These are phyloP conservation scores for Rutstroemia sydowiana DNA, from an alignment of 2,329 filamentous ascomycete species.

Conservation along the genomic window DNA sequence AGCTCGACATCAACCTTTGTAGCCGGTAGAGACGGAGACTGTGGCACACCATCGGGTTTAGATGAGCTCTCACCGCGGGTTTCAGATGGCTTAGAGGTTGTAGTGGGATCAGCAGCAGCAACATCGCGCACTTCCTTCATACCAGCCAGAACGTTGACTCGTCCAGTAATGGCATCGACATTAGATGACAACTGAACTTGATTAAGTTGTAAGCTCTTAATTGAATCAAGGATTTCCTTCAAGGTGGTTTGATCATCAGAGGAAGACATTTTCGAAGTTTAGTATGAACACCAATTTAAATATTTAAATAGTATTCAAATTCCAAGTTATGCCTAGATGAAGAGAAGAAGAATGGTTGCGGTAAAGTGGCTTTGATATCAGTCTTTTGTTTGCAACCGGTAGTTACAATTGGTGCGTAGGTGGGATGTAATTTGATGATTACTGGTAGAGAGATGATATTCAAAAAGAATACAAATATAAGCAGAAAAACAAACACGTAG, in stretches of 20 bases:
- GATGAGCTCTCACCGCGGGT: slow-evolving; percentile 4
- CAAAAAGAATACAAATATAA: not conserved
- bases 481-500: slow-evolving; percentile 8
- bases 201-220: slow-evolving; percentile 49
- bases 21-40: slow-evolving; percentile 27
- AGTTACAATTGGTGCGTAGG: too few relatives aligned
- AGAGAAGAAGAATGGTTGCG: too few relatives aligned
- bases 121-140: slow-evolving; percentile 49
- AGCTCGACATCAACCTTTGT: slow-evolving; percentile 20
- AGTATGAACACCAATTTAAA: not conserved
- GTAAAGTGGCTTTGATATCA: too few relatives aligned
- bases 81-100: slow-evolving; percentile 13
- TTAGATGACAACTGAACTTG: slow-evolving; percentile 47
- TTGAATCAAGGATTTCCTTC: slow-evolving; percentile 45
- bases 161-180: slow-evolving; percentile 53
- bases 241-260: slow-evolving; percentile 27
- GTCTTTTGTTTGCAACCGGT: too few relatives aligned
- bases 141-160: slow-evolving; percentile 52
- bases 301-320: not conserved
- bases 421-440: too few relatives aligned
- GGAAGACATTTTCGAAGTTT: slow-evolving; percentile 12
- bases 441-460: too few relatives aligned
- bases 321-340: not conserved
- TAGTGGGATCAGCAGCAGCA: slow-evolving; percentile 26
- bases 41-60: slow-evolving; percentile 24